Percentiles rank a stretch among this genome's conserved stretches.
Evolutionary conservation across 495 filamentous ascomycete species (phyloP).

Genomic region (Cercophora sp.): DNA sequence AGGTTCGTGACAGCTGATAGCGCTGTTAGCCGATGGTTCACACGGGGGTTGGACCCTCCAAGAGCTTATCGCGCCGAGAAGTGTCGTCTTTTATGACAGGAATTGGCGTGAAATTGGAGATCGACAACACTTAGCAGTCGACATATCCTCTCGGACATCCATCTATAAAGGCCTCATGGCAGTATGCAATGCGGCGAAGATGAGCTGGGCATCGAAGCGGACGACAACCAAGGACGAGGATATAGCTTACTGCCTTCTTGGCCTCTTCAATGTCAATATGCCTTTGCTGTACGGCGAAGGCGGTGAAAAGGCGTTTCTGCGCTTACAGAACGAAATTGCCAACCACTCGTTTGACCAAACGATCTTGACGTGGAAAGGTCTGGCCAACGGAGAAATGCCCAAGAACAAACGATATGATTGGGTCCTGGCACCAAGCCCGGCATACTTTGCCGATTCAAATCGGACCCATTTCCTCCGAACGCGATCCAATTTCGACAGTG

Average conservation of each 20-base stretch:
- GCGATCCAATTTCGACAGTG: not conserved
- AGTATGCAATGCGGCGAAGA: conserved; percentile 3
- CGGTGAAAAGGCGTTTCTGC: conserved; percentile 9
- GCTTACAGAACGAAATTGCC: conserved; percentile 10
- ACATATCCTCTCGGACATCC: not conserved
- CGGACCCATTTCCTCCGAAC: not conserved
- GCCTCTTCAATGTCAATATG: conserved; percentile 12
- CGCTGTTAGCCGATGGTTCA: conserved; percentile 32
- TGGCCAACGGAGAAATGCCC: not conserved
- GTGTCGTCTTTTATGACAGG: conserved; percentile 29
- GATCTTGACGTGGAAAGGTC: conserved; percentile 1
- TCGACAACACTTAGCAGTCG: conserved; percentile 1
- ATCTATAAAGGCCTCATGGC: conserved; percentile 8
- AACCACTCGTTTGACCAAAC: conserved; percentile 2
- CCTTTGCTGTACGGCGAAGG: conserved; percentile 11
- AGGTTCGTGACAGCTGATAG: too few relatives aligned
- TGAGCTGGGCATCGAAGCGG: conserved; percentile 9
- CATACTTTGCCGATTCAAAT: not conserved
- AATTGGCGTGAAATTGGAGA: conserved; percentile 22
- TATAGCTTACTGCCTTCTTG: conserved; percentile 10
- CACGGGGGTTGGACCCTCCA: conserved; percentile 40
- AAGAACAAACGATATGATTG: not conserved
- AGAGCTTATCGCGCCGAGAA: conserved; percentile 34
- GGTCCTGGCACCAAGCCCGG: not conserved
- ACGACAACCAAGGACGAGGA: not conserved